Base-by-base conservation (phyloP, 768 basidiomycete species). In the Imleria badia region DNA sequence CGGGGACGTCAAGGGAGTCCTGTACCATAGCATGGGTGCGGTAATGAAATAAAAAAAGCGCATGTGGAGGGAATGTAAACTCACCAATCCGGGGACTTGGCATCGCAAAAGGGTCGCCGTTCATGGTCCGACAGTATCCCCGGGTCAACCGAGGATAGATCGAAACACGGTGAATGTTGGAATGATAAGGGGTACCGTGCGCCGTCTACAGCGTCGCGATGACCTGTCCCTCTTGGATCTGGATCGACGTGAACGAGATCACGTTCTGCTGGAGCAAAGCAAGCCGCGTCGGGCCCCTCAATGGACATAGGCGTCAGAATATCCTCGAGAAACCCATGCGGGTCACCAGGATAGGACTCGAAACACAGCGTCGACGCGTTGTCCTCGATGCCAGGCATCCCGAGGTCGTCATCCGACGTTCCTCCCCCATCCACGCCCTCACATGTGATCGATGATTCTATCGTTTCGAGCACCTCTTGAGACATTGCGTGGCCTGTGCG, bases 331-430 rank as follows among this genome's bases (percentile, higher is more conserved):
- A 51, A 11, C 58, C 82, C 83, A 8, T 78, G 73, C 63, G 83
- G 80, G 1, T 86, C 85, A 3, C 81, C 76, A 43, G 84, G 79
- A 42, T 83, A 46, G 2, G 22, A 30, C 22, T 59, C 56, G 34
- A 59, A 26, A 15, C 19, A 45, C 17, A 45, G 30, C 5, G 43
- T 12, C 50, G 30, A 42, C 19, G 41, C 6, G 36, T 54, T 9
- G 17, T 43, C 33, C 20, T 22, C 26, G 19, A 33, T 11, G 19
- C 13, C 11, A 30, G 26, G 5, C 14, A 20, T 22, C 11, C 8
- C 31, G 19, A 36, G 17, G 35, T 22, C n/a, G n/a, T 20, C n/a
- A 5, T 45, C 19, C 36, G 11, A 36, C 9, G 23, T 30, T 20
- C 9, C 22, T 14, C 13, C 19, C 23, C 6, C 30, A 0, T 23